phyloP scores from a whole-genome alignment of 208 protist genomes.

The Endotrypanum monterogeii region DNA sequence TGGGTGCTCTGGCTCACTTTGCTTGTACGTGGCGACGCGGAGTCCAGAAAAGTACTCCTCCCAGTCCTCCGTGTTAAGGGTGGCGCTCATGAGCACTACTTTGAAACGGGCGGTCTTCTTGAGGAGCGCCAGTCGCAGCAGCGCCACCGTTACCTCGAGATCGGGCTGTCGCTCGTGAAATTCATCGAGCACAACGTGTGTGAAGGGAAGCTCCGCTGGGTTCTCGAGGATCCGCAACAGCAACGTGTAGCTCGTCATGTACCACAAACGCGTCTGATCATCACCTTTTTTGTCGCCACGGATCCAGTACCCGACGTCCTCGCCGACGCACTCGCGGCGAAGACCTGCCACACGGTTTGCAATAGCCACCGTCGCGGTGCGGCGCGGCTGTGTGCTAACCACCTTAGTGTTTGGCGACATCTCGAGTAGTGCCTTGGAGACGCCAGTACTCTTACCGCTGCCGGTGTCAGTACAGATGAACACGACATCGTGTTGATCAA shows the following conservation, averaged over 20 bases:
- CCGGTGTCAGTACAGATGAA: constrained; percentile 90
- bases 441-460: constrained; percentile 84
- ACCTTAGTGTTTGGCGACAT: constrained; percentile 39
- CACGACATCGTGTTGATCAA: constrained; percentile 83
- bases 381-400: constrained; percentile 40
- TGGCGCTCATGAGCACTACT: constrained; percentile 92
- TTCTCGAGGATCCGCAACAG: constrained; percentile 71
- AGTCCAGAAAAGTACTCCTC: constrained; percentile 83
- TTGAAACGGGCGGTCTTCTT: constrained; percentile 55
- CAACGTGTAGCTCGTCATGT: constrained; percentile 91
- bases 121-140: constrained; percentile 82
- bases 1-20: constrained; percentile 71
- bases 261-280: constrained; percentile 82
- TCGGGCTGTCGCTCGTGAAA: constrained; percentile 96
- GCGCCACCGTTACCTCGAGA: constrained; percentile 87
- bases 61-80: constrained; percentile 88
- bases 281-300: constrained; percentile 80
- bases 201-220: constrained; percentile 60
- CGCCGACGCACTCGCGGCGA: constrained; percentile 62
- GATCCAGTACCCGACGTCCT: constrained; percentile 88
- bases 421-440: constrained; percentile 86
- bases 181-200: constrained; percentile 94
- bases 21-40: constrained; percentile 76
- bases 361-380: constrained; percentile 65
- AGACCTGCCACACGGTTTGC: constrained; percentile 68